These are phyloP conservation scores for Phallus indusiatus DNA, from an alignment of 768 basidiomycete species.

Conservation along the genomic window DNA sequence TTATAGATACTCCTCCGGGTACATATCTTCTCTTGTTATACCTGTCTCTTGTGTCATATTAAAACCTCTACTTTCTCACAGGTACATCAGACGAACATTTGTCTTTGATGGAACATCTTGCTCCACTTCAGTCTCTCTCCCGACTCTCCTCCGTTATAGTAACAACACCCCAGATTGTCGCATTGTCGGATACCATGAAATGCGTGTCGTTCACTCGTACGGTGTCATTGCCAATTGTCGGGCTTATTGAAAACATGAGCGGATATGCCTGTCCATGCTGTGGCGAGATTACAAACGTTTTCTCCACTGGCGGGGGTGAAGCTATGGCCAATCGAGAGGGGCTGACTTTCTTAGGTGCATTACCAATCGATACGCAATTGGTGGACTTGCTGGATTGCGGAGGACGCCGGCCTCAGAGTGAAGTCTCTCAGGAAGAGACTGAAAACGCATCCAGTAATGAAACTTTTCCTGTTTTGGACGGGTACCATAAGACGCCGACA, in stretches of 20 bases:
- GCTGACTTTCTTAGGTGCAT: slow-evolving; percentile 70
- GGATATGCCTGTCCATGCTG: slow-evolving; percentile 98
- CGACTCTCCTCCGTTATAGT: slow-evolving; percentile 82
- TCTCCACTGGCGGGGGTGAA: slow-evolving; percentile 88
- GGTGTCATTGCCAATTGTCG: slow-evolving; percentile 77
- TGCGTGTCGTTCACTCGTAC: slow-evolving; percentile 92
- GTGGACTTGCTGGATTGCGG: slow-evolving; percentile 76
- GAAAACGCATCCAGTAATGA: slow-evolving; percentile 10
- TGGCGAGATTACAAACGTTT: slow-evolving; percentile 89
- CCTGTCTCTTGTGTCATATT: slow-evolving; percentile 5
- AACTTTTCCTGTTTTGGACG: slow-evolving; percentile 42
- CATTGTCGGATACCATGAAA: slow-evolving; percentile 91
- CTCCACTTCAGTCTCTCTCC: slow-evolving; percentile 54
- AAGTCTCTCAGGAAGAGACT: slow-evolving; percentile 10
- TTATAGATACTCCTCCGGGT: slow-evolving; percentile 98
- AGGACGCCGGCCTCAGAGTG: slow-evolving; percentile 17
- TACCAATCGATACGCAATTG: slow-evolving; percentile 91
- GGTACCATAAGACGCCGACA: slow-evolving; percentile 62
- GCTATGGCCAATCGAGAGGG: slow-evolving; percentile 74
- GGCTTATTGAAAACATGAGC: slow-evolving; percentile 97
- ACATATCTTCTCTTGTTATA: slow-evolving; percentile 17
- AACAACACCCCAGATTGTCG: slow-evolving; percentile 95
- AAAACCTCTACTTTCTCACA: slow-evolving; percentile 23
- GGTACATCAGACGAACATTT: slow-evolving; percentile 99
- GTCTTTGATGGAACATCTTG: slow-evolving; percentile 87